Base-by-base conservation (phyloP, 495 filamentous ascomycete species). In the Lichina pygmaea region DNA sequence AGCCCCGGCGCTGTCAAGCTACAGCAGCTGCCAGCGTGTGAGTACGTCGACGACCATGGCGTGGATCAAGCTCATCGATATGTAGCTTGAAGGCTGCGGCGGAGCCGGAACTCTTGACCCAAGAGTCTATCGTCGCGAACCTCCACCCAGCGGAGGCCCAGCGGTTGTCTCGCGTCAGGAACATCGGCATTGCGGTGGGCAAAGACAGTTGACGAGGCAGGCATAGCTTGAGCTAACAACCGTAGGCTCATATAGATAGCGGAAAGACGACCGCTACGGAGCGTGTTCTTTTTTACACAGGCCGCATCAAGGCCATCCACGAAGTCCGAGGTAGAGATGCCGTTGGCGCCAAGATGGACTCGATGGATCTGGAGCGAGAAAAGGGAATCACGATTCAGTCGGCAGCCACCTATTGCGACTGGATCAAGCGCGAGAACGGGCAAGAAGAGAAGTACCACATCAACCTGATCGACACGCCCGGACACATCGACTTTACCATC, bases 321-420 rank as follows among this genome's bases (percentile, higher is more conserved):
- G 91, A 99, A 63, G 91, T 99, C 33, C 73, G 91, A 50, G 91
- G 91, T 34, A 83, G 83, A 52, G 91, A 99, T 65, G 73, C 78
- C 36, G 84, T 95, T 15, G 91, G 91, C 52, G 91, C 91, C 42
- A 99, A 99, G 65, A 99, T 99, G 91, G 91, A 99, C 67, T 93
- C 85, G 8, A 99, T 99, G 91, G 91, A 95, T 43, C 63, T 99
- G 50, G 91, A 99, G 61, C 70, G 89, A 57, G 89, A 97, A 57
- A 89, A 94, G 67, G 89, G 89, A 57, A 97, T 97, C 58, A 97
- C 89, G 46, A 97, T 97, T 51, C 86, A 97, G 63, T 93, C 85
- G 45, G 89, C 89, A 38, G 89, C 89, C 17, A 97, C 89, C 2
- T 99, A 92, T 59, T 92, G 85, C 62, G 85, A 99, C 62, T 99